Evolutionary conservation across 768 basidiomycete species (phyloP).

Genomic region (Cystobasidiopsis lactophilus): DNA sequence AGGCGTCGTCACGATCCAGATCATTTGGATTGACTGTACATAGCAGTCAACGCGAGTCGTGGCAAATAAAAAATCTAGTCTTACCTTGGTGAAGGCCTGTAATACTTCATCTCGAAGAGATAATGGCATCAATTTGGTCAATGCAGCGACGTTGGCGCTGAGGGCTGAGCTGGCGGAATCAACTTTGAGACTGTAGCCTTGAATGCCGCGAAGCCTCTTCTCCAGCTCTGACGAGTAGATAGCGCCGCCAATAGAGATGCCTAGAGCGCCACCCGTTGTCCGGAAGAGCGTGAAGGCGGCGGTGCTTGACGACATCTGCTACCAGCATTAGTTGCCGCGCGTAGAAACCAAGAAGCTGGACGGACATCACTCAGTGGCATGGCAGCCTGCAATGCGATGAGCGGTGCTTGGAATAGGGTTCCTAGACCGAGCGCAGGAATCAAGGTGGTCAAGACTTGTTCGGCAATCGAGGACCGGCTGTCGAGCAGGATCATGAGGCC

Average conservation of each 20-base stretch:
- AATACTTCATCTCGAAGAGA: conserved; percentile 28
- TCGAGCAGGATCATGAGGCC: conserved; percentile 18
- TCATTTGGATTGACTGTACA: conserved; percentile 4
- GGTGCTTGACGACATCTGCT: conserved; percentile 34
- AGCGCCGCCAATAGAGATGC: conserved; percentile 19
- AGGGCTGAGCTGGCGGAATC: conserved; percentile 19
- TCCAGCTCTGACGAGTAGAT: conserved; percentile 22
- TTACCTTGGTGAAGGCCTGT: conserved; percentile 12
- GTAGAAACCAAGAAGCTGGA: neutral
- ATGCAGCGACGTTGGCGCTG: conserved; percentile 30
- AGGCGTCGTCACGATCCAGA: conserved; percentile 25
- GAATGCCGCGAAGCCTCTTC: conserved; percentile 27
- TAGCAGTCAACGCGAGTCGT: too few relatives aligned
- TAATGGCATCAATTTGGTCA: conserved; percentile 25
- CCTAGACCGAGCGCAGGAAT: conserved; percentile 4
- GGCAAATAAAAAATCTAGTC: too few relatives aligned
- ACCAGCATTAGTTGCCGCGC: neutral
- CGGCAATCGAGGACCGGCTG: conserved; percentile 10
- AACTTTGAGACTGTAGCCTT: conserved; percentile 24
- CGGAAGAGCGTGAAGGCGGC: conserved; percentile 46
- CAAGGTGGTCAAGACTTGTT: conserved; percentile 2
- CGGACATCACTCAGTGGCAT: conserved; percentile 46
- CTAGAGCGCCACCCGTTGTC: conserved; percentile 19
- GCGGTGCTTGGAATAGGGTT: conserved; percentile 1
- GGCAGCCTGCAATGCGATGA: conserved; percentile 41